Evolutionary conservation across 2,329 filamentous ascomycete genomes (phyloP).

Genomic region (Akanthomyces lecanii): DNA sequence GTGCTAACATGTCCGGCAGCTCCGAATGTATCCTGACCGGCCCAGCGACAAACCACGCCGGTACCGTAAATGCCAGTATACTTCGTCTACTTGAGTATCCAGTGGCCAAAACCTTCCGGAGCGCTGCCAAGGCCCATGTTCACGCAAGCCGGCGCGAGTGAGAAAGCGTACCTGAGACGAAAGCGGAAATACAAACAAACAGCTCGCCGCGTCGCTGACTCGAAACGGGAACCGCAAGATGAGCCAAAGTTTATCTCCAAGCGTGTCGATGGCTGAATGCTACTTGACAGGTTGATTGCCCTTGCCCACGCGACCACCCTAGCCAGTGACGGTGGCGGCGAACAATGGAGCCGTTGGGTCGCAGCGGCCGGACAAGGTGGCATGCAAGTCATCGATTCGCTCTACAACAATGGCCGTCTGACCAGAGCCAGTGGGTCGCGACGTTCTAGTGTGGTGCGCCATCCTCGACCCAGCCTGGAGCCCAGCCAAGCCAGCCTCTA

Average conservation of each 20-base stretch:
- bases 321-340: neutral
- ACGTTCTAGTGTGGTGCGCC: constrained; percentile 12
- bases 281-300: neutral
- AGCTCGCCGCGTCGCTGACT: constrained; percentile 10
- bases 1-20: constrained; percentile 5
- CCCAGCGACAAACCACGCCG: neutral
- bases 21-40: neutral
- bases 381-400: constrained; percentile 18
- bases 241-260: neutral
- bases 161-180: constrained; percentile 4
- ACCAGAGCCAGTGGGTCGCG: constrained; percentile 13
- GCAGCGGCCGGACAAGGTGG: constrained; percentile 5
- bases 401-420: constrained; percentile 15
- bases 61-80: neutral
- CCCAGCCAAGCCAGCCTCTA: neutral
- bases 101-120: neutral
- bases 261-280: constrained; percentile 1
- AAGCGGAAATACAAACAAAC: constrained; percentile 9
- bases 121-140: constrained; percentile 15
- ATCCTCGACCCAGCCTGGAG: constrained; percentile 6
- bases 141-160: constrained; percentile 6
- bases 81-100: neutral
- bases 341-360: constrained; percentile 14
- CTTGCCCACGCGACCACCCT: constrained; percentile 16
- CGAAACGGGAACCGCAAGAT: constrained; percentile 1